phyloP scores from a whole-genome alignment of 2,329 filamentous ascomycete genomes.

The Claviceps pazoutovae region DNA sequence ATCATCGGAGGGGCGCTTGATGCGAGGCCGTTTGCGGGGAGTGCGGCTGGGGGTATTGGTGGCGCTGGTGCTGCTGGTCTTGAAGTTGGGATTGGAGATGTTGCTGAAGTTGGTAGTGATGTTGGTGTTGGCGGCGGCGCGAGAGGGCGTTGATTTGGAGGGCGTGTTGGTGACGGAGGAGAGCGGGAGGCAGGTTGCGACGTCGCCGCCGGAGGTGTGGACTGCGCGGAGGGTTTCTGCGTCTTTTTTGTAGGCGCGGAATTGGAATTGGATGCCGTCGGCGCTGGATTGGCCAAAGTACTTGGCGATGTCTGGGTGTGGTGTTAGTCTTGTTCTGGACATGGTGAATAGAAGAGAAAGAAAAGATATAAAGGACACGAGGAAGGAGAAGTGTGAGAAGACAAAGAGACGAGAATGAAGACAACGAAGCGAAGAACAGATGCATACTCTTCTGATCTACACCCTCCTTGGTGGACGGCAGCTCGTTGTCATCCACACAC shows the following conservation, averaged over 20 bases:
- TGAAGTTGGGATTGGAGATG: too few relatives aligned
- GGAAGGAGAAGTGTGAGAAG: background rate
- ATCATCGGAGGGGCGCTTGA: constrained; percentile 17
- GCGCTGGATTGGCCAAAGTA: constrained; percentile 46
- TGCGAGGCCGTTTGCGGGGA: constrained; percentile 14
- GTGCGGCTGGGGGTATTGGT: constrained; percentile 8
- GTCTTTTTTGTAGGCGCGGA: constrained; percentile 40
- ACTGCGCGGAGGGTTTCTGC: constrained; percentile 33
- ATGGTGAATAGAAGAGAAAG: background rate
- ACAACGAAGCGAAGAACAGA: background rate
- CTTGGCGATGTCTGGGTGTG: constrained; percentile 40
- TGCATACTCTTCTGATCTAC: constrained; percentile 28
- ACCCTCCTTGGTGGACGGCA: constrained; percentile 24
- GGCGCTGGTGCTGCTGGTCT: background rate
- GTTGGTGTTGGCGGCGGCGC: background rate
- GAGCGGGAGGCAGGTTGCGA: constrained; percentile 24
- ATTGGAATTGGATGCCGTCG: constrained; percentile 46
- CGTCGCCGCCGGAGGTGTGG: constrained; percentile 30
- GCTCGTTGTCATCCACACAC: constrained; percentile 18
- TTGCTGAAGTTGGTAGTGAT: too few relatives aligned
- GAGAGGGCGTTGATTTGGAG: constrained; percentile 12
- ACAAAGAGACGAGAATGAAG: background rate
- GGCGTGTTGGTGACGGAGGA: constrained; percentile 16
- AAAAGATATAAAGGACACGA: background rate
- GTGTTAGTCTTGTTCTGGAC: constrained; percentile 5